phyloP scores from a whole-genome alignment of 495 filamentous ascomycete genomes.

The Trichoderma reesei region DNA sequence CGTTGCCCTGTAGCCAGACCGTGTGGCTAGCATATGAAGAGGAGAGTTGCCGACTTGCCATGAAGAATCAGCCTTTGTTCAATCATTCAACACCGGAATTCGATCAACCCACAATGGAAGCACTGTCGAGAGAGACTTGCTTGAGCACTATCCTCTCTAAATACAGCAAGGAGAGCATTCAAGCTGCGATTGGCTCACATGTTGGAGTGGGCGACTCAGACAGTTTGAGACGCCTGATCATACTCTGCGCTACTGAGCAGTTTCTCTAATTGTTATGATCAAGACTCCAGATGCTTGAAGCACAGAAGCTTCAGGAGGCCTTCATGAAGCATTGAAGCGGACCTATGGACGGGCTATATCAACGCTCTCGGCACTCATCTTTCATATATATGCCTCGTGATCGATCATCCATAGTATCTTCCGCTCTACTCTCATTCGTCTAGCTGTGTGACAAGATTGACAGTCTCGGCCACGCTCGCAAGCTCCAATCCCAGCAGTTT shows the following conservation, averaged over 20 bases:
- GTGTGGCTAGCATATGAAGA: neutral
- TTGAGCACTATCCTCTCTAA: neutral
- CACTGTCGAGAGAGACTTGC: neutral
- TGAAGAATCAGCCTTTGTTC: neutral
- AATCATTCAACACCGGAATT: neutral
- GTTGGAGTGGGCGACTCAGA: neutral
- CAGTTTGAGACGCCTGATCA: neutral
- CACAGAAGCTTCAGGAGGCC: too few species aligned
- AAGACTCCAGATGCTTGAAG: too few species aligned
- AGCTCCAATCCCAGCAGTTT: conserved; percentile 19
- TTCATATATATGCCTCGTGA: too few species aligned
- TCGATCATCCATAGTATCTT: too few species aligned
- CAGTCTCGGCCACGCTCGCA: conserved; percentile 19
- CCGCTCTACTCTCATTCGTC: neutral
- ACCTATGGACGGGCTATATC: too few species aligned
- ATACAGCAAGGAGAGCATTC: neutral
- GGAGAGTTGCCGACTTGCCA: neutral
- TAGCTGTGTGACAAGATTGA: conserved; percentile 11
- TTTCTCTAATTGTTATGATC: neutral
- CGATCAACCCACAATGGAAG: neutral
- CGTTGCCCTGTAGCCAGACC: neutral
- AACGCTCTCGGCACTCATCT: too few species aligned
- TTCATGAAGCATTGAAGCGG: too few species aligned
- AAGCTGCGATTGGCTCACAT: neutral
- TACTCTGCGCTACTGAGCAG: neutral